Evolutionary conservation across 192 early-diverging fungal species (phyloP).

Genomic region (Rhizoclosmatium globosum): DNA sequence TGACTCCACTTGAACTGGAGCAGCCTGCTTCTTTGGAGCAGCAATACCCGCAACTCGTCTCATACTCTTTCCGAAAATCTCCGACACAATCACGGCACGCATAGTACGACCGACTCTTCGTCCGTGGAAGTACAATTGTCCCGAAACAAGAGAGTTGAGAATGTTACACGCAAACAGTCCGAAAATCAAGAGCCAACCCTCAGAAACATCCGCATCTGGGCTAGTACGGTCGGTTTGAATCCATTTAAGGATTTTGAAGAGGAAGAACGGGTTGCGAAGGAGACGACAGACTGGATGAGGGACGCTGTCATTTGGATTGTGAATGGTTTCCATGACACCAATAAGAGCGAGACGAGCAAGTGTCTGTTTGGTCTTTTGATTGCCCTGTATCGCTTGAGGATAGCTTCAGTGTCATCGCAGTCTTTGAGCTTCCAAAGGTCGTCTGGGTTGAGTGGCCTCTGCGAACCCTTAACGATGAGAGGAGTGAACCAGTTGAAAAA

Average conservation of each 20-base stretch:
- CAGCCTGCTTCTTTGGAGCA: constrained; percentile 20
- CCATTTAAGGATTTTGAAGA: constrained; percentile 50
- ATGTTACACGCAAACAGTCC: constrained; percentile 45
- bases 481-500: constrained; percentile 69
- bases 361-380: constrained; percentile 16
- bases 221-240: constrained; percentile 43
- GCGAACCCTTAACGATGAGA: constrained; percentile 62
- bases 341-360: constrained; percentile 35
- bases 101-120: constrained; percentile 43
- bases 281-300: constrained; percentile 27
- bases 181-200: constrained; percentile 41
- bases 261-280: constrained; percentile 46
- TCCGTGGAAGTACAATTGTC: constrained; percentile 57
- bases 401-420: constrained; percentile 55
- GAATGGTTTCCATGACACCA: constrained; percentile 34
- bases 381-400: constrained; percentile 32
- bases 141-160: constrained; percentile 41
- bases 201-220: neutral
- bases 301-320: constrained; percentile 11
- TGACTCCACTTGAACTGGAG: neutral
- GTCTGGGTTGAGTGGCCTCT: constrained; percentile 60
- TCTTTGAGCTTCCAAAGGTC: constrained; percentile 67
- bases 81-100: constrained; percentile 47
- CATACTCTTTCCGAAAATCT: constrained; percentile 59
- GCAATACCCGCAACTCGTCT: constrained; percentile 32